phyloP scores from a whole-genome alignment of 306 rosid genomes.

The Citrullus colocynthis region DNA sequence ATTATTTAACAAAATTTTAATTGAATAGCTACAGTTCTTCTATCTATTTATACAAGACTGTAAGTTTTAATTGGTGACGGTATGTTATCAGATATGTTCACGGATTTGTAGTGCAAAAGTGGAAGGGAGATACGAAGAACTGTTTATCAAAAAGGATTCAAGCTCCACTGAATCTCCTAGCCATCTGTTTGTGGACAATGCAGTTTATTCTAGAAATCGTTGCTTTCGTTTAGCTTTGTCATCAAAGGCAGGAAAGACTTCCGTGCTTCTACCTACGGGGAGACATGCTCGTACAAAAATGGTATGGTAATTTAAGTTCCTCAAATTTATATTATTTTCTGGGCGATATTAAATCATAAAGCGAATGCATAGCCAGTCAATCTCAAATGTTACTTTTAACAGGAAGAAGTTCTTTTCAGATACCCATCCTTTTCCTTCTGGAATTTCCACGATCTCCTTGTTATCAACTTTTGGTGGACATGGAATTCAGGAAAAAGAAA shows the following conservation, averaged over 20 bases:
- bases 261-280: constrained; percentile 66
- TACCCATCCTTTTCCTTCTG: neutral
- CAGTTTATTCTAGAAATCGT: constrained; percentile 88
- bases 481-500: neutral
- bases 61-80: constrained; percentile 16
- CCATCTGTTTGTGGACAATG: constrained; percentile 82
- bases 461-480: neutral
- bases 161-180: constrained; percentile 27
- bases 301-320: constrained; percentile 32
- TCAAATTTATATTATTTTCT: neutral
- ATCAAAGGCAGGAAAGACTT: constrained; percentile 86
- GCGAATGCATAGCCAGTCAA: neutral
- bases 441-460: neutral
- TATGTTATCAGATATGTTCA: constrained; percentile 66
- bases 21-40: constrained; percentile 9
- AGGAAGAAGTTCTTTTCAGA: neutral
- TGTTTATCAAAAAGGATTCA: constrained; percentile 64
- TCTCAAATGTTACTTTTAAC: neutral
- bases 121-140: constrained; percentile 32
- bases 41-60: neutral
- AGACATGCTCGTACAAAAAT: constrained; percentile 41
- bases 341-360: neutral
- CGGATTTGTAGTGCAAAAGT: constrained; percentile 37
- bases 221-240: constrained; percentile 76
- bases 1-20: neutral